Conservation (phyloP, 257 asterid genomes). For the Parsonsia alboflavescens region DNA sequence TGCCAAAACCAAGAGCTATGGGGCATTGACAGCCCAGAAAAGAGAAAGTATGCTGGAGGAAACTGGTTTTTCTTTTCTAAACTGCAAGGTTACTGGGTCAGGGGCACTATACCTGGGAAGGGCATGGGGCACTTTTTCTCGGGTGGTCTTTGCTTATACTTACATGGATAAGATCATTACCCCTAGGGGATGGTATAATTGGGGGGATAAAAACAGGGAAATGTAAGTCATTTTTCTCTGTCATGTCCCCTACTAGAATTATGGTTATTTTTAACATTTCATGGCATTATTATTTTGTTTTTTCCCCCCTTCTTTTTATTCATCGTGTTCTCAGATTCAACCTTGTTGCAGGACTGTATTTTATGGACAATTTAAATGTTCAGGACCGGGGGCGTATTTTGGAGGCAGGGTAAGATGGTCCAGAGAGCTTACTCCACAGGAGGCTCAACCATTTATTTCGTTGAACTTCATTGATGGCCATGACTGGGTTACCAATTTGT, state of each 20-base stretch:
- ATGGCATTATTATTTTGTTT: not conserved
- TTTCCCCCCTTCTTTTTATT: not conserved
- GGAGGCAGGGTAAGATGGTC: constrained; percentile 89
- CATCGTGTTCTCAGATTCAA: not conserved
- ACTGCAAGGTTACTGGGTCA: constrained; percentile 80
- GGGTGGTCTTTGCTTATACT: constrained; percentile 88
- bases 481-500: constrained; percentile 55
- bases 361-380: constrained; percentile 84
- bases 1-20: constrained; percentile 54
- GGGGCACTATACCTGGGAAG: constrained; percentile 85
- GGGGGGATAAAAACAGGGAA: constrained; percentile 92
- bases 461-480: constrained; percentile 83
- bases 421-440: constrained; percentile 70
- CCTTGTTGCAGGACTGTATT: constrained; percentile 68
- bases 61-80: constrained; percentile 83
- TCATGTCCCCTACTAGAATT: not conserved
- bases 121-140: constrained; percentile 91
- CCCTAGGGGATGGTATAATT: constrained; percentile 81
- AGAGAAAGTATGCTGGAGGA: constrained; percentile 80
- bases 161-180: constrained; percentile 80
- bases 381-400: constrained; percentile 73
- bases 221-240: constrained; percentile 41
- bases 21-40: constrained; percentile 91
- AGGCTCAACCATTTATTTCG: constrained; percentile 75
- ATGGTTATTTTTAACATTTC: not conserved